Base-by-base conservation (phyloP, 176 grass and related monocot genomes). In the Ensete ventricosum region DNA sequence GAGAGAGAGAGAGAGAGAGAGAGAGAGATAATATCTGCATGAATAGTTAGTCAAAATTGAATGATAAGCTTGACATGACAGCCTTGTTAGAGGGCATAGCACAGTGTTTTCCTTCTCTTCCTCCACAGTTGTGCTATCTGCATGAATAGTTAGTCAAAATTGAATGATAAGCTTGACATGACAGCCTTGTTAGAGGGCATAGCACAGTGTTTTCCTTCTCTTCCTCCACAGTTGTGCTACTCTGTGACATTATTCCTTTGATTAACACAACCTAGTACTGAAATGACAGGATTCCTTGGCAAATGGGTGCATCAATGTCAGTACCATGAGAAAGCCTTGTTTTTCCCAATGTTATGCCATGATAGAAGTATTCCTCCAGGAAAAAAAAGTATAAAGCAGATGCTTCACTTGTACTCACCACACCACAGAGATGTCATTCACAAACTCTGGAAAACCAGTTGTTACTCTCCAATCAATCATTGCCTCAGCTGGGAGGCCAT, bases 381-480 rank as follows among this genome's bases (percentile, higher is more conserved):
- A 34, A 74, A 23, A 74, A 23, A 23, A 74, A 43, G 34, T 43
- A 43, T 43, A 43, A 43, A 74, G 24, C 13, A 74, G 52, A 74
- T 74, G 53, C 72, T 74, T 74, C 72, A 34, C 53, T 9, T 10
- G 19, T 74, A 23, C 69, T 72, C 69, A 65, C 25, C 63, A 19
- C 69, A 65, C 25, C 63, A 19, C 11, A 70, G 34, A 6, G 9
- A 16, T 51, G 11, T 19, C 24, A 74, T 58, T 27, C 21, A 29
- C 23, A 27, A 55, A 54, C 21, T 73, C 50, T 19, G 50, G 10
- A 55, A 55, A 55, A 54, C 14, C 50, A 23, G 1, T 10, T 22
- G 43, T 43, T 6, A 43, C 11, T 48, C 34, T 50, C 16, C 67
- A 70, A 70, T 8, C 34, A 11, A 68, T 6, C 4, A 69, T 7